These are phyloP conservation scores for Alternaria triticimaculans DNA, from an alignment of 2,329 filamentous ascomycete species.

Conservation along the genomic window DNA sequence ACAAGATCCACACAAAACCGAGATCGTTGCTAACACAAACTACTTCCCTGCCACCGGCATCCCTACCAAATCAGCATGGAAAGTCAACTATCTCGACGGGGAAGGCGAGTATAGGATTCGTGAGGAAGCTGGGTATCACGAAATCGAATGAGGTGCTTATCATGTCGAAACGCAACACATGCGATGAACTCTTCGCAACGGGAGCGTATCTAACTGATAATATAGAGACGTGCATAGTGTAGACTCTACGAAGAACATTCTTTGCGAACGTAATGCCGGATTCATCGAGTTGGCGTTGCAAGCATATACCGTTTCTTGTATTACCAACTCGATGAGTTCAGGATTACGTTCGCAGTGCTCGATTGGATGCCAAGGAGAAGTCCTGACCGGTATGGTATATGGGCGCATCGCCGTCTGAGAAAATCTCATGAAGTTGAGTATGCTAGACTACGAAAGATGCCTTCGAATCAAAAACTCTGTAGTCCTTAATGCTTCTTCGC, in stretches of 20 bases:
- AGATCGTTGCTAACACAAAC: conserved; percentile 23
- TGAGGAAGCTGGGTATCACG: conserved; percentile 76
- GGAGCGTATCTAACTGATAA: background rate
- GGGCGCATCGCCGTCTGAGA: background rate
- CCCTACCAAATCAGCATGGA: conserved; percentile 4
- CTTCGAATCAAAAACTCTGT: background rate
- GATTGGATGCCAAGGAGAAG: background rate
- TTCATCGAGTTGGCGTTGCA: background rate
- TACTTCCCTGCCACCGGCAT: conserved; percentile 21
- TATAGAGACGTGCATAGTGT: background rate
- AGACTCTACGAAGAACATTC: background rate
- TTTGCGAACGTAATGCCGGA: background rate
- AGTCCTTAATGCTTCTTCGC: conserved; percentile 39
- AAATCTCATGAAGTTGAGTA: background rate
- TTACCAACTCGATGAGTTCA: background rate
- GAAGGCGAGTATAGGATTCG: conserved; percentile 77
- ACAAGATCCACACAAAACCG: conserved; percentile 3
- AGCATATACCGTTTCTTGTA: background rate
- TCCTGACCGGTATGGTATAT: background rate
- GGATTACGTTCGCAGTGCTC: background rate
- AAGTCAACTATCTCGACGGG: conserved; percentile 54
- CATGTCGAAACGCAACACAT: conserved; percentile 79
- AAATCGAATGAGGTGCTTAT: conserved; percentile 93
- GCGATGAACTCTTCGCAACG: conserved; percentile 66
- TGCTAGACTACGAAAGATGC: background rate